Percentiles rank a stretch among this genome's conserved stretches.
phyloP scores from a whole-genome alignment of 1,139 yeast species.

The Debaryomycetaceae sp. region DNA sequence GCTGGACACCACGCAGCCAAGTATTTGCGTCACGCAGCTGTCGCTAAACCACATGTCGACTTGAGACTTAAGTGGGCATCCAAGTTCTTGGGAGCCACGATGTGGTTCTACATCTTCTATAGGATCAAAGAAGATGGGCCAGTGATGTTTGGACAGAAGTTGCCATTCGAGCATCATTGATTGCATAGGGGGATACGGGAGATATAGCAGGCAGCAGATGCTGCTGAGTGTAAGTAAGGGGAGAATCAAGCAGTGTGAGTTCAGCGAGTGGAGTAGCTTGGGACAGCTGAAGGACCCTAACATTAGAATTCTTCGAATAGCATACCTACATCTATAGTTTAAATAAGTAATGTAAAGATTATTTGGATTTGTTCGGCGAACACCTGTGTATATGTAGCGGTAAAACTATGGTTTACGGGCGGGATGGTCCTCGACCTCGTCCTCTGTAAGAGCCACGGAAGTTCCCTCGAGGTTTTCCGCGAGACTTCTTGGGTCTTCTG shows the following conservation, averaged over 20 bases:
- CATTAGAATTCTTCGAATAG: too few species aligned
- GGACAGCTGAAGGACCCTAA: too few species aligned
- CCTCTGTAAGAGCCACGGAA: slow-evolving; percentile 1
- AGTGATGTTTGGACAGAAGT: slow-evolving; percentile 49
- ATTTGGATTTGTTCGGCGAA: too few species aligned
- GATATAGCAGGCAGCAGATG: too few species aligned
- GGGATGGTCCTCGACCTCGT: slow-evolving; percentile 1
- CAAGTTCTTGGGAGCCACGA: slow-evolving; percentile 70
- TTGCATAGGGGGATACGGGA: slow-evolving; percentile 1
- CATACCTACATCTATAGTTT: too few species aligned
- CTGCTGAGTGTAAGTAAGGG: too few species aligned
- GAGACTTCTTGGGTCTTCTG: neutral
- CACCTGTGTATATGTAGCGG: too few species aligned
- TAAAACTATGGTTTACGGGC: neutral
- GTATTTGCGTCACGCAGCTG: slow-evolving; percentile 53
- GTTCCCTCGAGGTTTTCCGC: neutral
- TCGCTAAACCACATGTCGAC: slow-evolving; percentile 53
- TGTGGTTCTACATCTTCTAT: slow-evolving; percentile 87
- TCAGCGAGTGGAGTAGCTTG: too few species aligned
- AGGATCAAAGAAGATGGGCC: slow-evolving; percentile 71
- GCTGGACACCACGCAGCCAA: slow-evolving; percentile 44
- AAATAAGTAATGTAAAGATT: too few species aligned
- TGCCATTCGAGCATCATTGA: slow-evolving; percentile 40
- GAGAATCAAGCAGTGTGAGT: too few species aligned
- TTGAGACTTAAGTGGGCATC: slow-evolving; percentile 56